Conservation (phyloP, 177 flowering plant species). For the Vitis hybrid region DNA sequence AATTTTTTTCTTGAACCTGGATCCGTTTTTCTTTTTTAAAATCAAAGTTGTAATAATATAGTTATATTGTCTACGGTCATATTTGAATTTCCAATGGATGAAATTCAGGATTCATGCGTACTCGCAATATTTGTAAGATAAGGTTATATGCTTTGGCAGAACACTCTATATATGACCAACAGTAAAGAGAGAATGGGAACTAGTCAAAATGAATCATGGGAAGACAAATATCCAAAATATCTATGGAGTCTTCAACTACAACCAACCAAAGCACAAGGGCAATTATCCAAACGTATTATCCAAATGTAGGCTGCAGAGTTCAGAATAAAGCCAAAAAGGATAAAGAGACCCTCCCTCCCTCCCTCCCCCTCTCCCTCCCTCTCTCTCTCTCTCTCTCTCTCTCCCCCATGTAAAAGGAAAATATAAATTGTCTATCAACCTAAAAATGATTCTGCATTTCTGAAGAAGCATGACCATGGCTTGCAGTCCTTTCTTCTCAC, state of each 20-base stretch:
- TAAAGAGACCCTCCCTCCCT: neutral
- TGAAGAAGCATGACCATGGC: constrained; percentile 26
- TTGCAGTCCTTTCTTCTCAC: constrained; percentile 26
- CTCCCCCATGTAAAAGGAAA: neutral
- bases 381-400: neutral
- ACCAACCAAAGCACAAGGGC: constrained; percentile 21
- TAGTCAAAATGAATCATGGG: too few species aligned
- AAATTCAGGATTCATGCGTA: too few species aligned
- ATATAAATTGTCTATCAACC: too few species aligned
- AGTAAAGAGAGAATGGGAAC: too few species aligned
- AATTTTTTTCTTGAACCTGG: neutral
- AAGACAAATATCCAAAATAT: constrained; percentile 6
- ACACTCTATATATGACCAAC: too few species aligned
- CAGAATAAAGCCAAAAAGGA: neutral
- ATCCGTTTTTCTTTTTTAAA: too few species aligned
- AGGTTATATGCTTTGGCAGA: too few species aligned
- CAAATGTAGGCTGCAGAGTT: neutral
- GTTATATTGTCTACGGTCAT: too few species aligned
- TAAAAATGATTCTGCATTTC: neutral
- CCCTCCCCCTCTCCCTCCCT: neutral
- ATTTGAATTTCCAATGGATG: too few species aligned
- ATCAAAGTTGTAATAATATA: too few species aligned
- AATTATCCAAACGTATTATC: constrained; percentile 14
- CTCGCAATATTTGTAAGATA: too few species aligned
- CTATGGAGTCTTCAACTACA: constrained; percentile 8